These are phyloP conservation scores for Gossypium anomalum DNA, from an alignment of 345 rosid species.

Conservation along the genomic window DNA sequence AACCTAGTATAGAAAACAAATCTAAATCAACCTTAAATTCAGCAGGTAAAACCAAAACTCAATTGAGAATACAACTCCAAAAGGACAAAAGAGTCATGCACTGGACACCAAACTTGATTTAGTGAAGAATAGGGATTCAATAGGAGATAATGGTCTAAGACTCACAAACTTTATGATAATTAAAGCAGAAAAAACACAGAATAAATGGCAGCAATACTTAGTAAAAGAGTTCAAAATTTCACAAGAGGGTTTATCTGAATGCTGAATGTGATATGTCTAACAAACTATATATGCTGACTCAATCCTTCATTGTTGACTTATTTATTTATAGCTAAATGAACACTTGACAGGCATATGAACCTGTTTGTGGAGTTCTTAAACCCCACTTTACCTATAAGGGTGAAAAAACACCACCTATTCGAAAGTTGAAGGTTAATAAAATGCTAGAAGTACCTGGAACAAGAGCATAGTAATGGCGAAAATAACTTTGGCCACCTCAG, in stretches of 20 bases:
- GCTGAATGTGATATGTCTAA: too few relatives aligned
- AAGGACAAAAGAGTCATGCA: neutral
- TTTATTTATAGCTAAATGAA: neutral
- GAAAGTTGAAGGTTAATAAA: neutral
- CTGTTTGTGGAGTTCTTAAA: neutral
- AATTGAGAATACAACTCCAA: neutral
- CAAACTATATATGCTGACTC: too few relatives aligned
- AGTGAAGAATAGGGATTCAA: too few relatives aligned
- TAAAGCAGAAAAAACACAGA: too few relatives aligned
- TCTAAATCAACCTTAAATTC: neutral
- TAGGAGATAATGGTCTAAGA: too few relatives aligned
- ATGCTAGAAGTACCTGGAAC: conserved; percentile 48
- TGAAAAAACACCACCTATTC: neutral
- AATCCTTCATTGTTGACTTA: too few relatives aligned
- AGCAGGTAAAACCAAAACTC: neutral
- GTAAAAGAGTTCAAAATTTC: too few relatives aligned
- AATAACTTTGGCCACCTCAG: conserved; percentile 68
- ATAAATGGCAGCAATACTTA: too few relatives aligned
- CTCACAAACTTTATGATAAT: too few relatives aligned
- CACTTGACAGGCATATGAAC: neutral
- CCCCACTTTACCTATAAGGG: neutral
- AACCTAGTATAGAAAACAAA: neutral
- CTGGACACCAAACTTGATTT: neutral
- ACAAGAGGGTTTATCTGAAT: too few relatives aligned
- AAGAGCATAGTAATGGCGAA: conserved; percentile 86